Evolutionary conservation across 768 basidiomycete species (phyloP).

Genomic region (Pleurotus cornucopiae): DNA sequence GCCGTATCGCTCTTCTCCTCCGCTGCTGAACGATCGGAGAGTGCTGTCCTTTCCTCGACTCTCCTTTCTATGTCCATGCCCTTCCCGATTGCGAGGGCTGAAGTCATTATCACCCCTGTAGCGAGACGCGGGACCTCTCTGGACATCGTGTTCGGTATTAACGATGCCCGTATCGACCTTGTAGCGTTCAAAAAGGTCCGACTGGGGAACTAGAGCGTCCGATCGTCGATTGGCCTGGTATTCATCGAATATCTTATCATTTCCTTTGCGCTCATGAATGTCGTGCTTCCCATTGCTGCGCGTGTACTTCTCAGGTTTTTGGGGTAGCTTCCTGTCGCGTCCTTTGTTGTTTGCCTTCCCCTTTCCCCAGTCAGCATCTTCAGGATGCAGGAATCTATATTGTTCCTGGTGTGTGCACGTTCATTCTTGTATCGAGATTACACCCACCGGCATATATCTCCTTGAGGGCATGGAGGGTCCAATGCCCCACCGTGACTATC

Average conservation of each 20-base stretch:
- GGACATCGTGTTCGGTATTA: conserved; percentile 9
- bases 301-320: conserved; percentile 13
- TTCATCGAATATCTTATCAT: conserved; percentile 5
- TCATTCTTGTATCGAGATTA: not conserved
- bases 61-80: not conserved
- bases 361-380: conserved; percentile 42
- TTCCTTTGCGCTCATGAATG: not conserved
- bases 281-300: conserved; percentile 7
- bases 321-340: conserved; percentile 4
- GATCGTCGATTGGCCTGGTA: conserved; percentile 23
- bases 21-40: not conserved
- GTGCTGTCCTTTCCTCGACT: conserved; percentile 10
- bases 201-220: conserved; percentile 36
- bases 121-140: not conserved
- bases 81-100: not conserved
- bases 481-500: conserved; percentile 38
- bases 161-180: conserved; percentile 17
- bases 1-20: not conserved
- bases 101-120: not conserved
- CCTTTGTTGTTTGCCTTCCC: conserved; percentile 17
- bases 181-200: conserved; percentile 36
- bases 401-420: not conserved
- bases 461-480: conserved; percentile 41
- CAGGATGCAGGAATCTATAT: conserved; percentile 45
- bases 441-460: conserved; percentile 45